These are phyloP conservation scores for Orbilia quercus DNA, from an alignment of 2,329 filamentous ascomycete genomes.

Conservation along the genomic window DNA sequence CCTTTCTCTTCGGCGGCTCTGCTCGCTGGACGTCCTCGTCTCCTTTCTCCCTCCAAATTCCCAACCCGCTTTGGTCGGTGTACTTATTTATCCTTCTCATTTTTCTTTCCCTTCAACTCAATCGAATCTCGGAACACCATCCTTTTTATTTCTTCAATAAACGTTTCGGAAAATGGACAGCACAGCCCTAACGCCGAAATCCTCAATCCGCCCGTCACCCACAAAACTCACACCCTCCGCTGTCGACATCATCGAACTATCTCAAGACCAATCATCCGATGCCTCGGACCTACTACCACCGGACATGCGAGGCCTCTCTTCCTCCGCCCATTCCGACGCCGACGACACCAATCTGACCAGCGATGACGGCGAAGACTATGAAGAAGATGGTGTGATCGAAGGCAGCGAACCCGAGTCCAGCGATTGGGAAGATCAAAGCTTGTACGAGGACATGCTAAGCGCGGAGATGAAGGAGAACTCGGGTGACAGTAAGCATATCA, in stretches of 20 bases:
- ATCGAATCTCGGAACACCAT: not conserved
- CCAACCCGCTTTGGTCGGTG: constrained; percentile 51
- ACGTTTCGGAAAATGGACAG: constrained; percentile 45
- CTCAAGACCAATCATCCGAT: constrained; percentile 59
- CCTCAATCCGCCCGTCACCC: constrained; percentile 53
- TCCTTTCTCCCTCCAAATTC: constrained; percentile 5
- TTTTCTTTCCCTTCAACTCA: not conserved
- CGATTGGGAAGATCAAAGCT: constrained; percentile 73
- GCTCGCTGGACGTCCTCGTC: constrained; percentile 27
- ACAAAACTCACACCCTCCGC: constrained; percentile 56
- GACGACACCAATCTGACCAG: constrained; percentile 58
- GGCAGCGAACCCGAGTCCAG: constrained; percentile 62
- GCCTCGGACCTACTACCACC: constrained; percentile 60
- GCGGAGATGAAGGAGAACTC: constrained; percentile 68
- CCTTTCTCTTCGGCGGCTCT: constrained; percentile 37
- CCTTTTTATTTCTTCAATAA: not conserved
- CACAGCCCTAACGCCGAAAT: constrained; percentile 54
- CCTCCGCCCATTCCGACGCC: constrained; percentile 39
- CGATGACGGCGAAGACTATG: constrained; percentile 62
- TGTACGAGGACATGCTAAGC: constrained; percentile 73
- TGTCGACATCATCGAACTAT: constrained; percentile 59
- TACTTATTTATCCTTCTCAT: constrained; percentile 42
- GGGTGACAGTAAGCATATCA: constrained; percentile 65
- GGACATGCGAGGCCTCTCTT: constrained; percentile 60
- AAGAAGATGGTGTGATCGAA: constrained; percentile 55